Evolutionary conservation across 371 early-diverging fungal genomes (phyloP).

Genomic region (Nematocida sp.): DNA sequence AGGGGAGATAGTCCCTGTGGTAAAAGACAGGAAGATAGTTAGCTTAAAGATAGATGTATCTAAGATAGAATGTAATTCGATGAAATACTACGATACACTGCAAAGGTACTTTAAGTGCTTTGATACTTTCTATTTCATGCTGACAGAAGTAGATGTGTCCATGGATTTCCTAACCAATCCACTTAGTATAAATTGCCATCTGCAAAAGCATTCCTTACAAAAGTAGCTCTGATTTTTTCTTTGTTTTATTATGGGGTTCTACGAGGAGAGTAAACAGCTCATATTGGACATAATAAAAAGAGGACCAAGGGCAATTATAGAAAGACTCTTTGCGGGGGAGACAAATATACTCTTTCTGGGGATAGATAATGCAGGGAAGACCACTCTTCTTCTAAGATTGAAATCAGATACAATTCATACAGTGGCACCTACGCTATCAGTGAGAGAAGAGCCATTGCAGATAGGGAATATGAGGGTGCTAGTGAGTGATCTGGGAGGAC

Average conservation of each 20-base stretch:
- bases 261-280: conserved; percentile 24
- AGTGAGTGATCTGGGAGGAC: conserved; percentile 64
- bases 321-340: conserved; percentile 69
- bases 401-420: conserved; percentile 91
- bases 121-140: conserved; percentile 50
- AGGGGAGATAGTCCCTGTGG: conserved; percentile 1
- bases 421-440: conserved; percentile 87
- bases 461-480: conserved; percentile 63
- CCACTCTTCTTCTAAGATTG: conserved; percentile 93
- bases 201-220: background rate
- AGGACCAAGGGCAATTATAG: conserved; percentile 51
- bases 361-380: conserved; percentile 98
- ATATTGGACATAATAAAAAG: conserved; percentile 37
- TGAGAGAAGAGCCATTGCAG: conserved; percentile 56
- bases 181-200: background rate
- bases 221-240: conserved; percentile 30
- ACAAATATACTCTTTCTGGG: conserved; percentile 97
- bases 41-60: conserved; percentile 28
- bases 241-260: conserved; percentile 37
- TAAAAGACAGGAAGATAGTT: conserved; percentile 19
- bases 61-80: background rate
- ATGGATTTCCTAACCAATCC: conserved; percentile 33
- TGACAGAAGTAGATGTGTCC: conserved; percentile 12
- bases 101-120: conserved; percentile 45
- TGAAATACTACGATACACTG: conserved; percentile 16